Base-by-base conservation (phyloP, 208 protist species). In the Trypanosoma lewisi region DNA sequence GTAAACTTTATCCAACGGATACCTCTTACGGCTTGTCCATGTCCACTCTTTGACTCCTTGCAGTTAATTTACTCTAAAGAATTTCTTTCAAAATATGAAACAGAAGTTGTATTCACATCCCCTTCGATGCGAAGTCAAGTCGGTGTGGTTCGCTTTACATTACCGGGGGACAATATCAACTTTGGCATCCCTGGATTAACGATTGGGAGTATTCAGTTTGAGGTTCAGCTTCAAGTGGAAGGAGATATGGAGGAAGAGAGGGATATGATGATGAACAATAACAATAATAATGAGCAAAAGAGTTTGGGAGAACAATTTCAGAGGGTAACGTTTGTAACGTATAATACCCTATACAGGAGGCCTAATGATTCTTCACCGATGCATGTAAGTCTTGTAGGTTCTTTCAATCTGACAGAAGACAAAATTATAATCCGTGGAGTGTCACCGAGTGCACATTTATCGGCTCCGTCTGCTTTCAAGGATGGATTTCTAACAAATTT, bases 1-100 rank as follows among this genome's bases (percentile, higher is more conserved):
- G 77, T 91, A 16, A 95, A 95, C 73, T 90, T 95, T 77, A 52
- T 95, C 37, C 80, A 79, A 36, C 31, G 54, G 28, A 75, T 76
- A 14, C 23, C 73, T n/a, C 54, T 91, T 19, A 51, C 77, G 5
- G 44, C 48, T 27, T 94, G 82, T 44, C 82, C 82, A 5, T 76
- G 75, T 7, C 77, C 85, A 16, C 65, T 87, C 14, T 79, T 90
- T 55, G 77, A 86, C 23, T 48, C 60, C 0, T 63, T 93, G 30
- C 70, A 69, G 52, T 41, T 70, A 28, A 59, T 93, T 1, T 80
- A 89, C 41, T 58, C 78, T 2, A 56, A 55, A 8, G 64, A 57
- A 42, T 75, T 87, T 44, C 72, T 90, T 27, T 39, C 30, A 12
- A 53, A 39, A 11, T 75, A 80, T 19, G 51, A 71, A 51, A 76